Percentiles rank a stretch among this genome's conserved stretches.
Evolutionary conservation across 2,329 filamentous ascomycete species (phyloP).

Genomic region (Fusarium sp.): DNA sequence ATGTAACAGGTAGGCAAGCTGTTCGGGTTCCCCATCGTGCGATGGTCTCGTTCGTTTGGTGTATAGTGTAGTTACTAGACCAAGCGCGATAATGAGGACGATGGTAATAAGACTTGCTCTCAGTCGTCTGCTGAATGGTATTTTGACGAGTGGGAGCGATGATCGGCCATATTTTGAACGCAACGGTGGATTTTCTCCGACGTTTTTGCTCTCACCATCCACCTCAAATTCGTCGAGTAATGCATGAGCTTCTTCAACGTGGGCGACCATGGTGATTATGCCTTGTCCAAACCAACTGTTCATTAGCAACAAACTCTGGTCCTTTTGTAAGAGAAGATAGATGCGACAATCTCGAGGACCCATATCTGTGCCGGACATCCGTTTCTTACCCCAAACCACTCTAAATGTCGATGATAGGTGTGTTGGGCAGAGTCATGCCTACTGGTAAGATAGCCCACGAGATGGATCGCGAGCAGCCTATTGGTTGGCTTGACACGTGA

Average conservation of each 20-base stretch:
- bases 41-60: accelerated
- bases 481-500: slow-evolving; percentile 3
- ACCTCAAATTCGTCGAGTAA: slow-evolving; percentile 11
- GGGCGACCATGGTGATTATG: slow-evolving; percentile 7
- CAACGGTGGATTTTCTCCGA: not conserved
- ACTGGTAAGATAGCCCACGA: slow-evolving; percentile 11
- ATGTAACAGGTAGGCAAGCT: not conserved
- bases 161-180: not conserved
- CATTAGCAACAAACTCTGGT: not conserved
- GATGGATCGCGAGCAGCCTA: not conserved
- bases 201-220: not conserved
- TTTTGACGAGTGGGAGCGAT: accelerated
- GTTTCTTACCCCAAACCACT: not conserved
- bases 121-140: not conserved
- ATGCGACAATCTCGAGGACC: not conserved
- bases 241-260: slow-evolving; percentile 17
- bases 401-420: not conserved
- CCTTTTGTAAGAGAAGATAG: not conserved
- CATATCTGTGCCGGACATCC: slow-evolving; percentile 11
- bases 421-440: not conserved
- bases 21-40: accelerated
- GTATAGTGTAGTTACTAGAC: not conserved
- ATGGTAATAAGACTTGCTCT: not conserved
- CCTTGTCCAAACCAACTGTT: not conserved
- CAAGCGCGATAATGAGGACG: not conserved